phyloP scores from a whole-genome alignment of 1,284 basidiomycete genomes.

The Pseudozyma pruni region DNA sequence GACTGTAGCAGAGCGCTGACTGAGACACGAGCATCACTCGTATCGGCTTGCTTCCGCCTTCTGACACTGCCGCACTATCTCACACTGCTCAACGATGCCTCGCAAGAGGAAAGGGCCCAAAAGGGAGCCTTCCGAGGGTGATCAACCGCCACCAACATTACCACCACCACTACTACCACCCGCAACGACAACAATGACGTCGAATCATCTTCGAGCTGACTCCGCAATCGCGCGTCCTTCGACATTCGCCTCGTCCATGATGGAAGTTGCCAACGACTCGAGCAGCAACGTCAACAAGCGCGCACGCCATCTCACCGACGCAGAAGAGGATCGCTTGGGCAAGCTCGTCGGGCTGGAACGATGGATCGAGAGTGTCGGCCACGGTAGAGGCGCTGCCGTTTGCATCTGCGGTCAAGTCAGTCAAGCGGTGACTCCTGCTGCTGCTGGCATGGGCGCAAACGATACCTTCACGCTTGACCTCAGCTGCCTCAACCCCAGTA shows the following conservation, averaged over 20 bases:
- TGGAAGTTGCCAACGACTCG: neutral
- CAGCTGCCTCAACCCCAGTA: conserved; percentile 11
- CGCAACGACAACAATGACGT: neutral
- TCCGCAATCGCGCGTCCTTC: neutral
- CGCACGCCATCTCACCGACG: conserved; percentile 11
- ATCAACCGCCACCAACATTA: conserved; percentile 3
- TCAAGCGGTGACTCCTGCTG: no score
- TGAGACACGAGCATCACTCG: no score
- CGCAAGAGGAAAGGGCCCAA: conserved; percentile 44
- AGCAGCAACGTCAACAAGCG: conserved; percentile 8
- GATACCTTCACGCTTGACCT: conserved; percentile 9
- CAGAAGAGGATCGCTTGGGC: conserved; percentile 41
- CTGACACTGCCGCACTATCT: neutral
- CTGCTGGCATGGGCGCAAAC: no score
- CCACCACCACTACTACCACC: neutral
- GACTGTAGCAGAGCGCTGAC: no score
- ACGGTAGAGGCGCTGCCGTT: conserved; percentile 47
- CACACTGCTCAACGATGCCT: conserved; percentile 15
- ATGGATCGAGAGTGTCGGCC: conserved; percentile 29
- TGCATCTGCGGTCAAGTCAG: conserved; percentile 28
- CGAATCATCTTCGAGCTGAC: neutral
- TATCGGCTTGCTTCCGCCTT: neutral
- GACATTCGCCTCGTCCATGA: neutral
- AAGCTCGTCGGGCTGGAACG: conserved; percentile 28
- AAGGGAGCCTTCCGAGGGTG: conserved; percentile 32